Conservation (phyloP, 2,329 filamentous ascomycete species). For the Alternaria hordeiaustralica region DNA sequence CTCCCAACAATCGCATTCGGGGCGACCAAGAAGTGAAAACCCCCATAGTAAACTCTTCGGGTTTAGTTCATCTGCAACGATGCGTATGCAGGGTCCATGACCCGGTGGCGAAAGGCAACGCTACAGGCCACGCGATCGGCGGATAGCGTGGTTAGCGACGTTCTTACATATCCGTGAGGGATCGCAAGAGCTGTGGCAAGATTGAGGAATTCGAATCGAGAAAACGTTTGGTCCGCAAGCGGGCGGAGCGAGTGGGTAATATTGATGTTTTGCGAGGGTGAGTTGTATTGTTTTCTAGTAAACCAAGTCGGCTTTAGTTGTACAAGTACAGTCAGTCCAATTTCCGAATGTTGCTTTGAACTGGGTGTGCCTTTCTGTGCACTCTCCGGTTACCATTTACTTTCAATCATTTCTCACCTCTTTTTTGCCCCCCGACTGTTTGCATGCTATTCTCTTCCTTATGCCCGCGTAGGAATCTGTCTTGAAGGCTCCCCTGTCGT, state of each 20-base stretch:
- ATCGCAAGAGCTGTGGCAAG: background rate
- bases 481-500: background rate
- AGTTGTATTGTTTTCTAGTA: background rate
- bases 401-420: background rate
- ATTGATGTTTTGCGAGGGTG: background rate
- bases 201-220: constrained; percentile 9
- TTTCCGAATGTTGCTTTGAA: background rate
- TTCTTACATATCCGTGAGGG: background rate
- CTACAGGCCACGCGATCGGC: background rate
- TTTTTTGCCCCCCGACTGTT: background rate
- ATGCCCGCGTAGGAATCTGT: background rate
- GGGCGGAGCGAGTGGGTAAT: background rate
- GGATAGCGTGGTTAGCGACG: background rate
- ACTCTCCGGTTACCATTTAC: background rate
- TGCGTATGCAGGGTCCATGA: background rate
- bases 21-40: background rate
- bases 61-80: background rate
- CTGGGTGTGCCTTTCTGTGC: background rate
- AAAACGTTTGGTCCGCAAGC: background rate
- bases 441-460: background rate
- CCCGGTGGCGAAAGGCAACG: background rate
- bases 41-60: background rate
- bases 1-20: background rate
- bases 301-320: background rate
- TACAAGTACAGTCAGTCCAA: background rate